These are phyloP conservation scores for Microcera coccophila DNA, from an alignment of 2,329 filamentous ascomycete species.

Conservation along the genomic window DNA sequence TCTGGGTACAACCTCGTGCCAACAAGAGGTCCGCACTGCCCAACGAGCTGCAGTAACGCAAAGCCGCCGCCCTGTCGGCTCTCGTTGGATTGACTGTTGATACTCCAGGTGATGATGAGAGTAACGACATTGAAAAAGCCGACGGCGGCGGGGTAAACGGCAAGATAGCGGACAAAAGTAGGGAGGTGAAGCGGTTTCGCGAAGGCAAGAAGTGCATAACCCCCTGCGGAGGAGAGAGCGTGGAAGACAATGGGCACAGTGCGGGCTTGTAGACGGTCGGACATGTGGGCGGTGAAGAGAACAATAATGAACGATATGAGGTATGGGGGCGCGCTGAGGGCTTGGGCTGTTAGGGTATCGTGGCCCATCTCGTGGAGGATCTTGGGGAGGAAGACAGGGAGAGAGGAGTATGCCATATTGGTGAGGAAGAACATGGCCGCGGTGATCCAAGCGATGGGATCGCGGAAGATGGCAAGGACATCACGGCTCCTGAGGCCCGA, in stretches of 20 bases:
- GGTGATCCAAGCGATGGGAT: constrained; percentile 58
- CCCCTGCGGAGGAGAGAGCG: constrained; percentile 60
- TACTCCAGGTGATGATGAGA: constrained; percentile 79
- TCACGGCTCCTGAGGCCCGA: constrained; percentile 52
- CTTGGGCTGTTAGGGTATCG: constrained; percentile 64
- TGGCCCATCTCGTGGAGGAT: constrained; percentile 76
- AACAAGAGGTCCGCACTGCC: constrained; percentile 73
- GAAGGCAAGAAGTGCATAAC: constrained; percentile 60
- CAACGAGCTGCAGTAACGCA: constrained; percentile 75
- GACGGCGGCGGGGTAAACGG: constrained; percentile 71
- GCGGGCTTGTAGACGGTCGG: constrained; percentile 62
- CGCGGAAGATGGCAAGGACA: constrained; percentile 44
- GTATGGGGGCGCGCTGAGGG: constrained; percentile 77
- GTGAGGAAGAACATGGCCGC: constrained; percentile 81
- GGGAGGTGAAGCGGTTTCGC: constrained; percentile 45
- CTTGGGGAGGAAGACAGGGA: constrained; percentile 83
- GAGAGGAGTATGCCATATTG: constrained; percentile 83
- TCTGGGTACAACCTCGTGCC: constrained; percentile 63
- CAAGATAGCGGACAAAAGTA: constrained; percentile 60
- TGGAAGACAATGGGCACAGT: constrained; percentile 65
- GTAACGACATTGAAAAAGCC: constrained; percentile 85
- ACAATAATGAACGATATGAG: constrained; percentile 70
- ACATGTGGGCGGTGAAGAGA: constrained; percentile 66
- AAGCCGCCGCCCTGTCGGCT: constrained; percentile 71
- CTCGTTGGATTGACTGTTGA: constrained; percentile 76